These are phyloP conservation scores for Daldinia eschscholtzii DNA, from an alignment of 2,329 filamentous ascomycete genomes.

Conservation along the genomic window DNA sequence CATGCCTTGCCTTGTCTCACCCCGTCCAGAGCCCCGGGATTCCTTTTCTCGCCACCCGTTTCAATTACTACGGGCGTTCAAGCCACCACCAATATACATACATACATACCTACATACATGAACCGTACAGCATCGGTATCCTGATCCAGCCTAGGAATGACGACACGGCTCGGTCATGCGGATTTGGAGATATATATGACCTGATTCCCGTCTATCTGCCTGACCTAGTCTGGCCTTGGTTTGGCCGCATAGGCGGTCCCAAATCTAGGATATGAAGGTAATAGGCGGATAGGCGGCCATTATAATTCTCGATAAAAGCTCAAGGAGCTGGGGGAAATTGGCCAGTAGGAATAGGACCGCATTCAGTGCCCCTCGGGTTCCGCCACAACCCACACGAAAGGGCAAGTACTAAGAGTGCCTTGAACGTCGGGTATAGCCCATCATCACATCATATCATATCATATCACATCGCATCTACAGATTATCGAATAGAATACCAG, in stretches of 20 bases:
- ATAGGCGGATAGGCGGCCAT: background rate
- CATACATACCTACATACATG: background rate
- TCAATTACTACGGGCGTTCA: background rate
- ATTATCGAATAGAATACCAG: background rate
- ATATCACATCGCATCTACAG: background rate
- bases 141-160: background rate
- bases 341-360: background rate
- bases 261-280: background rate
- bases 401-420: background rate
- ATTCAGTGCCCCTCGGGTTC: background rate
- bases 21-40: constrained; percentile 19
- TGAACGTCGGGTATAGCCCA: background rate
- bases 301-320: background rate
- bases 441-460: background rate
- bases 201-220: background rate
- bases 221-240: no score
- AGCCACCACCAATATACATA: constrained; percentile 5
- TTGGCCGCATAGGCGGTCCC: background rate
- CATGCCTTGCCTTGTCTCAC: constrained; percentile 7
- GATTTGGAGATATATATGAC: background rate
- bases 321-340: background rate
- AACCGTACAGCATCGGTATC: constrained; percentile 7
- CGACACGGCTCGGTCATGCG: background rate
- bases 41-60: constrained; percentile 7
- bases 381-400: background rate